These are phyloP conservation scores for Phialophora verrucosa DNA, from an alignment of 2,329 filamentous ascomycete genomes.

Conservation along the genomic window DNA sequence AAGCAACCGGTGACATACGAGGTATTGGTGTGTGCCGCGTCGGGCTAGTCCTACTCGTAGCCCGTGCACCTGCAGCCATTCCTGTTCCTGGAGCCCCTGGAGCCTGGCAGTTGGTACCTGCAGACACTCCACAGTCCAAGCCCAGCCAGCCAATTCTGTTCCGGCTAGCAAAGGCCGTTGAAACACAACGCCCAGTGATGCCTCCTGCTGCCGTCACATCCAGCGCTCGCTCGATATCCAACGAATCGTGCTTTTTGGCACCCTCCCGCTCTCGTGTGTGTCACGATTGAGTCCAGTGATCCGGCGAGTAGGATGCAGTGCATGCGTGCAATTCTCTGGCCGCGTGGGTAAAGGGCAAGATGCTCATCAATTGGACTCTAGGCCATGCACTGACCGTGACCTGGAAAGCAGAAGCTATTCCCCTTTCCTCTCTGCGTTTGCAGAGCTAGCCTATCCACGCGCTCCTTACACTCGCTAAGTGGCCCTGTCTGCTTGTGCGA, in stretches of 20 bases:
- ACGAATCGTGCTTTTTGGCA: constrained; percentile 1
- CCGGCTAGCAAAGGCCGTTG: constrained; percentile 8
- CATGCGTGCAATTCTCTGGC: neutral
- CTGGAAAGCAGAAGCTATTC: neutral
- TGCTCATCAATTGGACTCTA: neutral
- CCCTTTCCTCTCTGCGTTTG: neutral
- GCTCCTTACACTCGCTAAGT: neutral
- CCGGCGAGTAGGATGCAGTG: neutral
- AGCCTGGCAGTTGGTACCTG: constrained; percentile 13
- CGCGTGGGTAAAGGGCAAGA: neutral
- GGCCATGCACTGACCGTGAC: neutral
- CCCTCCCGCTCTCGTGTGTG: neutral
- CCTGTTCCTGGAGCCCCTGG: constrained; percentile 1
- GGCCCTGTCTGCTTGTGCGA: neutral
- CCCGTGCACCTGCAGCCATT: neutral
- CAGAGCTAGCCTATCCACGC: neutral
- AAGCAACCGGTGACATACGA: constrained; percentile 1
- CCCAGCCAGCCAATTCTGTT: constrained; percentile 14
- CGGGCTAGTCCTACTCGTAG: neutral
- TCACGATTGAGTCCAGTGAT: constrained; percentile 1
- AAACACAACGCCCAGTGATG: constrained; percentile 10
- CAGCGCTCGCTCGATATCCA: neutral
- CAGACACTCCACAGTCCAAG: neutral
- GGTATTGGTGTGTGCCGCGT: constrained; percentile 2
- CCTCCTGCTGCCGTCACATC: constrained; percentile 13